Base-by-base conservation (phyloP, 176 grass and related monocot species). In the Oryza australiensis region DNA sequence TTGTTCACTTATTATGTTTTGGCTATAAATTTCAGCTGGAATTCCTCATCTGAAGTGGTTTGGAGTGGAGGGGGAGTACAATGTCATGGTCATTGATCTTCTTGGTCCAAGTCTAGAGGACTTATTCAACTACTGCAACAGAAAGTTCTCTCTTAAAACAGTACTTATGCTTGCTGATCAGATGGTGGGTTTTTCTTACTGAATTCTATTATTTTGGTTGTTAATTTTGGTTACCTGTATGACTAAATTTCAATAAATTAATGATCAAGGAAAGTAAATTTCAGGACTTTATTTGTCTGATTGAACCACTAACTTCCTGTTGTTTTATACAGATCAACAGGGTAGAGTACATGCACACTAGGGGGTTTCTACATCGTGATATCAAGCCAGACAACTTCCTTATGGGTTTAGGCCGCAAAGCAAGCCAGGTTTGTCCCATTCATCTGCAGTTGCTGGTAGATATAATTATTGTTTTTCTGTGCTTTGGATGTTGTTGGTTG, bases 11-110 rank as follows among this genome's bases (percentile, higher is more conserved):
- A 41, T 84, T 80, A 64, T 78, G 70, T 16, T 29, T 76, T 28
- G 24, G 35, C 64, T 80, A 22, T 29, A 74, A 92, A 81, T 59
- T 86, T 57, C 82, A 96, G 94, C 90, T 89, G 94, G 94, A 10
- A 82, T 96, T 84, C 94, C 94, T 63, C 90, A 87, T 76, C 42
- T 96, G 68, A 96, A 96, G 60, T 96, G 90, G 90, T 93, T 96
- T 72, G 94, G 94, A 12, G 88, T 96, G 65, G 94, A 96, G 43
- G 94, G 94, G 68, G 94, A 96, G 51, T 96, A 96, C 86, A 96
- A 96, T 93, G 83, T 90, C 59, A 96, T 96, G 94, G 94, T 93
- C 74, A 96, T 96, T 72, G 94, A 96, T 90, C 94, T 96, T 87
- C 94, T 96, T 84, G 94, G 94, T 64, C 90, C 94, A 86, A 96